Evolutionary conservation across 805 yeast species (phyloP).

Genomic region (Candida nitratophila): DNA sequence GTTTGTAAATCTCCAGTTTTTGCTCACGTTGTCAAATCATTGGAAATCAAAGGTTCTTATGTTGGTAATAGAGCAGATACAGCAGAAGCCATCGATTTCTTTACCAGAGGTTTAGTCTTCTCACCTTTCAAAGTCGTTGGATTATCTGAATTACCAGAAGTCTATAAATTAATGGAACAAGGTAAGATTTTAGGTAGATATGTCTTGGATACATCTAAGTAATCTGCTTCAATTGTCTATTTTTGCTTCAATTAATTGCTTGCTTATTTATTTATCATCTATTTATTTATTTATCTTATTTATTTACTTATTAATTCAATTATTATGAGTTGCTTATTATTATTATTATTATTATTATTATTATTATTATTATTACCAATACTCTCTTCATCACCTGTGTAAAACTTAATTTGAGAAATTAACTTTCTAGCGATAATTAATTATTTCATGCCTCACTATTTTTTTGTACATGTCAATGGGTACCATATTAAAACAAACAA

Average conservation of each 20-base stretch:
- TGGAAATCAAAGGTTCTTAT: constrained; percentile 72
- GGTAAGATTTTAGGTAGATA: constrained; percentile 86
- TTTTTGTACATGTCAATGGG: no score
- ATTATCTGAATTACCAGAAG: constrained; percentile 59
- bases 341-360: no score
- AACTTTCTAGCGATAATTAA: no score
- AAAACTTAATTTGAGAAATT: no score
- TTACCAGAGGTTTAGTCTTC: constrained; percentile 55
- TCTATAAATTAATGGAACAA: constrained; percentile 72
- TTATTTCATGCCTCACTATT: no score
- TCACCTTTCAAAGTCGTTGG: constrained; percentile 70
- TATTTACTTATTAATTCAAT: no score
- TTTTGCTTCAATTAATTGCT: constrained; percentile 42
- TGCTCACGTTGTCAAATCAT: constrained; percentile 64
- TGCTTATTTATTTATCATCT: neutral
- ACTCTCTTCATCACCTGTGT: no score
- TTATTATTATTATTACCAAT: no score
- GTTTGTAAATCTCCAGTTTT: constrained; percentile 64
- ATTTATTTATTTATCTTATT: neutral
- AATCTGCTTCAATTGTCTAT: constrained; percentile 51
- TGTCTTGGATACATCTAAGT: constrained; percentile 73
- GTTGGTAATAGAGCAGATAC: constrained; percentile 89
- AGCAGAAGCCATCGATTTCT: constrained; percentile 68
- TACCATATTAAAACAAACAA: no score
- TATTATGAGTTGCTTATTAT: no score